Evolutionary conservation across 495 filamentous ascomycete genomes (phyloP).

Genomic region (Venustampulla echinocandica): DNA sequence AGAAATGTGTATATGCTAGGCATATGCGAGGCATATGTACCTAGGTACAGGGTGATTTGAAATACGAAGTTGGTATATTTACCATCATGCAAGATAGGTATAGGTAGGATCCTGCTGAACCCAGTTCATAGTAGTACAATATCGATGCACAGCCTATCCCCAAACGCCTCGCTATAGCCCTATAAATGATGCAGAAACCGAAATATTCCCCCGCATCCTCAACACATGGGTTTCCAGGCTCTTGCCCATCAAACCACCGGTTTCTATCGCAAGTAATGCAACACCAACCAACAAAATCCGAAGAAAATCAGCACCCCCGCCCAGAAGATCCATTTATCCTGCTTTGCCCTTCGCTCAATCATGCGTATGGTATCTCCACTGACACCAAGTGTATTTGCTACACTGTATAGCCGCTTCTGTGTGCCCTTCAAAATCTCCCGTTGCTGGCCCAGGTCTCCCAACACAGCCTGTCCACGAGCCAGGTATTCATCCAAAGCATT

Average conservation of each 20-base stretch:
- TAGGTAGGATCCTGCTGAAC: no score
- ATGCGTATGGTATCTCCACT: conserved; percentile 94
- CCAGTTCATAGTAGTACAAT: no score
- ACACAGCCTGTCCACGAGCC: conserved; percentile 78
- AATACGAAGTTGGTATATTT: no score
- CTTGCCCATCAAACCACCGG: background rate
- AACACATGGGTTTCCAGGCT: background rate
- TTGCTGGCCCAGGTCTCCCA: conserved; percentile 84
- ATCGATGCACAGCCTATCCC: background rate
- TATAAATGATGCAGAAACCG: background rate
- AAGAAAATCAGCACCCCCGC: conserved; percentile 84
- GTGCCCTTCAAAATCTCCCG: conserved; percentile 91
- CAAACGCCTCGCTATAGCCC: background rate
- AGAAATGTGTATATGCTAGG: no score
- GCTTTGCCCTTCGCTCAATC: conserved; percentile 80
- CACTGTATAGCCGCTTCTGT: conserved; percentile 80
- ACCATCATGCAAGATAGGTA: no score
- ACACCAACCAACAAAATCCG: conserved; percentile 78
- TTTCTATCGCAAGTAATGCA: conserved; percentile 68
- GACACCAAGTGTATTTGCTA: conserved; percentile 88
- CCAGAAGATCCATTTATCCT: conserved; percentile 99
- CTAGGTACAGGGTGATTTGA: no score
- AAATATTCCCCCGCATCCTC: background rate
- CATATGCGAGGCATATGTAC: no score
- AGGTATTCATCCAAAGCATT: conserved; percentile 86